Conservation (phyloP, 208 protist species). For the Acanthamoeba royreba region DNA sequence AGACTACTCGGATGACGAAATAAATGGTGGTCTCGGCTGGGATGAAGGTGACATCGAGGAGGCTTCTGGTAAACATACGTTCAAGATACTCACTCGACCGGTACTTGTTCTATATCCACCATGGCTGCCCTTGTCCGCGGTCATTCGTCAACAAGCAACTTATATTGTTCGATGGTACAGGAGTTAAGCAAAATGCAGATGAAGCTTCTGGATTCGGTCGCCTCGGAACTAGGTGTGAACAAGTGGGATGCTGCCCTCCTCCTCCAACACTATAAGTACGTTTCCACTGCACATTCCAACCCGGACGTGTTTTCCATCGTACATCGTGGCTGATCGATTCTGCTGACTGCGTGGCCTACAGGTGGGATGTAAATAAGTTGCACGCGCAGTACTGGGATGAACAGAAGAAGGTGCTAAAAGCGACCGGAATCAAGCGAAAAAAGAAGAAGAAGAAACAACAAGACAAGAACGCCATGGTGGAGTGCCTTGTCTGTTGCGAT, state of each 20-base stretch:
- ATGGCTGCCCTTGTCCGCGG: not conserved
- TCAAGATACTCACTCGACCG: not conserved
- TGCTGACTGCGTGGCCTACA: not conserved
- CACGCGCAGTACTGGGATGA: conserved; percentile 61
- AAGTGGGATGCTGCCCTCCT: conserved; percentile 30
- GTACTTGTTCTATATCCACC: not conserved
- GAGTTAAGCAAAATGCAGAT: not conserved
- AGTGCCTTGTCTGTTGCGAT: conserved; percentile 31
- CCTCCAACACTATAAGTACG: conserved; percentile 14
- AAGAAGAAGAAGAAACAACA: not conserved
- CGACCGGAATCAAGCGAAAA: conserved; percentile 44
- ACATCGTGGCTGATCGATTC: too few species aligned
- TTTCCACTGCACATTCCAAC: not conserved
- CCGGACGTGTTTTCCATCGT: too few species aligned
- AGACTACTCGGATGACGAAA: not conserved
- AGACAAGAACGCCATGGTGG: conserved; percentile 22
- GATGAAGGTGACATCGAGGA: not conserved
- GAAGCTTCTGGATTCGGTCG: not conserved
- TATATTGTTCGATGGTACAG: not conserved
- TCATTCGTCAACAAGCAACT: not conserved
- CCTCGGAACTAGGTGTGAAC: not conserved
- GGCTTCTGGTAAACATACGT: not conserved
- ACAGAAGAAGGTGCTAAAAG: conserved; percentile 39
- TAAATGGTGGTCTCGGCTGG: not conserved
- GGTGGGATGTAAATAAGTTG: conserved; percentile 57